Evolutionary conservation across 768 basidiomycete genomes (phyloP), one percentile per base, ranked within the genome.

Genomic region (Pleurotus citrinopileatus): DNA sequence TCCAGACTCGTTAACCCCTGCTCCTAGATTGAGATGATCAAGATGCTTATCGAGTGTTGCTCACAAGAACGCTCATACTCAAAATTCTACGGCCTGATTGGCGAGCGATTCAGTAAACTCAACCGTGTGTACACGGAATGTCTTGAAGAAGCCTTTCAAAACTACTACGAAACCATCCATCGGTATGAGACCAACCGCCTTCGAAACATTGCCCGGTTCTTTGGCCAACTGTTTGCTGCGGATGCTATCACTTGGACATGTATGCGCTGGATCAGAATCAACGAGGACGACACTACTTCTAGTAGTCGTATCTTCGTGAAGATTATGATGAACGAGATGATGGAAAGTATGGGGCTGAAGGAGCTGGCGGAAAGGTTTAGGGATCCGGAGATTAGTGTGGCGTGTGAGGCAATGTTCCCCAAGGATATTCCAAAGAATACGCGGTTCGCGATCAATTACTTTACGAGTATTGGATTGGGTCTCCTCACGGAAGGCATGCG

Each of bases 21-120:
- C n/a, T 29, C 63, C 8, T 23, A 97, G 93, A 89, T 93, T 61
- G 96, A 98, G 67, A 72, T 99, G 55, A 84, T 91, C 67, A 98
- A 98, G 78, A 99, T 99, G 97, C 83, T 99, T 58, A 91, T 99
- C 69, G 96, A 98, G 64, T 99, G 97, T 89, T 98, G 97, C 69
- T 98, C 97, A 1, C 97, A 99, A 75, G 97, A 98, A 68, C 89
- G 97, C 12, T 94, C 96, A 1, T 99, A 98, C 69, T 93, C 91
- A 2, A 90, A 81, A n/a, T 98, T 97, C 77, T 99, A 95, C 64
- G 97, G 97, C 10, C 84, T 98, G 19, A 79, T 97, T 58, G 94
- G 94, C 52, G 97, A 99, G 68, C 89, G 97, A 19, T 94, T 99
- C 74, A 88, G 90, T 74, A 95, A 97, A 72, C 80, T 98, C 64